Evolutionary conservation across 1,284 basidiomycete genomes (phyloP).

Genomic region (Ustilago esculenta): DNA sequence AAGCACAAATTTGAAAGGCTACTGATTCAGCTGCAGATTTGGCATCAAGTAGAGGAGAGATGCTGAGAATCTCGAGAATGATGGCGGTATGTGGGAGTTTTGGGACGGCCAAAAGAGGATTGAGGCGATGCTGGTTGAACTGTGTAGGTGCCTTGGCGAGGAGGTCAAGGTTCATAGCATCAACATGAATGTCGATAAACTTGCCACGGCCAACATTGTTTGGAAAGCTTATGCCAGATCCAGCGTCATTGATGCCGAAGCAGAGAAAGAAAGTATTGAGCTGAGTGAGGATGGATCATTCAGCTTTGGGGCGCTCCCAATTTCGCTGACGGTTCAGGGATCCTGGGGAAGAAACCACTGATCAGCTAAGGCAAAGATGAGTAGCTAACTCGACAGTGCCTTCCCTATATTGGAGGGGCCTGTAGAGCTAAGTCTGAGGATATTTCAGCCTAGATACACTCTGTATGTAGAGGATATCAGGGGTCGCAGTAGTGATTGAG

Average conservation of each 20-base stretch:
- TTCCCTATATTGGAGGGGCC: too few species aligned
- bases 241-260: background rate
- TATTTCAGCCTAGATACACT: too few species aligned
- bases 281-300: slow-evolving; percentile 1
- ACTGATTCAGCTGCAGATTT: slow-evolving; percentile 1
- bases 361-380: too few species aligned
- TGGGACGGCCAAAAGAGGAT: background rate
- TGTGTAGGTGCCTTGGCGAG: background rate
- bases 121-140: background rate
- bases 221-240: slow-evolving; percentile 1
- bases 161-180: background rate
- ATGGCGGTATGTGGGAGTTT: slow-evolving; percentile 1
- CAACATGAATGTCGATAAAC: slow-evolving; percentile 2
- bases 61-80: background rate
- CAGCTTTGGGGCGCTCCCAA: background rate
- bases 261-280: background rate
- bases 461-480: too few species aligned
- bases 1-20: background rate
- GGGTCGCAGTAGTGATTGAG: too few species aligned
- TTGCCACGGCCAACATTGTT: slow-evolving; percentile 6
- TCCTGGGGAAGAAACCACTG: too few species aligned
- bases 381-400: too few species aligned
- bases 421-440: too few species aligned
- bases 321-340: background rate
- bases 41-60: background rate